phyloP scores from a whole-genome alignment of 2,329 filamentous ascomycete genomes.

The Talaromyces albobiverticillius region DNA sequence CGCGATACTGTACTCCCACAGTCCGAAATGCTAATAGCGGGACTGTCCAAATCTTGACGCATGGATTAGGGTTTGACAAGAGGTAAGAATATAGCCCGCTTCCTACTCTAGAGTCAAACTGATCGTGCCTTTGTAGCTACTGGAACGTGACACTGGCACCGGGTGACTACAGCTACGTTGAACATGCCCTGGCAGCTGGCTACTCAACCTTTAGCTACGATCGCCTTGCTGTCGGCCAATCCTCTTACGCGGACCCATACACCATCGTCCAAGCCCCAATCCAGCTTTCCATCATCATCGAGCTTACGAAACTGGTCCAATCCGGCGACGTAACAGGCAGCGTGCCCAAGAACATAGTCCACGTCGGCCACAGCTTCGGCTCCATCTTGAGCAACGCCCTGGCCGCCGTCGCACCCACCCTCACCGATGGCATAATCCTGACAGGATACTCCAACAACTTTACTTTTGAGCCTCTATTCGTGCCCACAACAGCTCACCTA shows the following conservation, averaged over 20 bases:
- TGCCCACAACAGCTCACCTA: conserved; percentile 18
- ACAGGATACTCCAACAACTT: conserved; percentile 36
- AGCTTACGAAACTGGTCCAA: conserved; percentile 36
- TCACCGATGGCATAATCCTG: conserved; percentile 39
- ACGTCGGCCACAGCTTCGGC: conserved; percentile 38
- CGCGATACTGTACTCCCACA: neutral
- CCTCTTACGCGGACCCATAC: conserved; percentile 38
- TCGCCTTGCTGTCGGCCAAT: conserved; percentile 37
- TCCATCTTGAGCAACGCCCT: conserved; percentile 32
- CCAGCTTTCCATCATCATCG: conserved; percentile 37
- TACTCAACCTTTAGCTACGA: conserved; percentile 42
- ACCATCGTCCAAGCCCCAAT: conserved; percentile 37
- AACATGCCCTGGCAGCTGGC: conserved; percentile 32
- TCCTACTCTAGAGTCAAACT: neutral
- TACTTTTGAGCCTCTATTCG: conserved; percentile 18
- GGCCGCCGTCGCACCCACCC: conserved; percentile 29
- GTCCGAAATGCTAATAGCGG: neutral
- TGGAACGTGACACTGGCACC: conserved; percentile 29
- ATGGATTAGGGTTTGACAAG: conserved; percentile 36
- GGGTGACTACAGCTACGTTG: conserved; percentile 36
- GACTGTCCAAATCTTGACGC: conserved; percentile 37
- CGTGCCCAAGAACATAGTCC: conserved; percentile 33
- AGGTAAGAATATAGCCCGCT: conserved; percentile 14
- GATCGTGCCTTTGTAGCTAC: conserved; percentile 23
- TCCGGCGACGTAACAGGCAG: conserved; percentile 31